phyloP scores from a whole-genome alignment of 2,329 filamentous ascomycete species.

The Alternaria tenuissima region DNA sequence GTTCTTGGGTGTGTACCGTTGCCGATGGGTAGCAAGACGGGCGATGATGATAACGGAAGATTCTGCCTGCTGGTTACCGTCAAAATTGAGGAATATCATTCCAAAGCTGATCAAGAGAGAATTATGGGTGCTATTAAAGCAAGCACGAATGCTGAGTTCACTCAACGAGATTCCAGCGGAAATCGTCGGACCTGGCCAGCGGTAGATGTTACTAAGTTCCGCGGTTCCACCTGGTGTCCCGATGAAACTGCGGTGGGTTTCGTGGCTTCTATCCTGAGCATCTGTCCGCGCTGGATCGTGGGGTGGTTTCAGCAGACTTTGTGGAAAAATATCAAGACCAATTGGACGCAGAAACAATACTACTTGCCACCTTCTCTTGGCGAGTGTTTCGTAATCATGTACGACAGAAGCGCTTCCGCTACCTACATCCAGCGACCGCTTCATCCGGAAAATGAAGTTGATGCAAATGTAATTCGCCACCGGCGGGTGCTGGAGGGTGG shows the following conservation, averaged over 20 bases:
- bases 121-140: background rate
- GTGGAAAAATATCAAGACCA: background rate
- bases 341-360: background rate
- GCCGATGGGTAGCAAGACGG: background rate
- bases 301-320: background rate
- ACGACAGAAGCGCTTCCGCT: background rate
- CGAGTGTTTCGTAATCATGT: background rate
- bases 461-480: background rate
- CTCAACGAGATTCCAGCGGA: background rate
- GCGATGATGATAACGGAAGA: fast-evolving
- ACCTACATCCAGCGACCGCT: background rate
- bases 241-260: background rate
- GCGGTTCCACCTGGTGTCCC: background rate
- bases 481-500: background rate
- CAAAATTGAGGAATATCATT: background rate
- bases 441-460: background rate
- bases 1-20: conserved; percentile 14
- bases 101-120: background rate
- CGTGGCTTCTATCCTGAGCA: background rate
- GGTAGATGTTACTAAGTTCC: background rate
- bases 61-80: background rate
- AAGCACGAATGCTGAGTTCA: background rate
- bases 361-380: background rate
- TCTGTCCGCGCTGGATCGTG: background rate
- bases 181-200: background rate